Evolutionary conservation across 495 filamentous ascomycete species (phyloP), one percentile per base, ranked within the genome.

Genomic region (Podospora conica): DNA sequence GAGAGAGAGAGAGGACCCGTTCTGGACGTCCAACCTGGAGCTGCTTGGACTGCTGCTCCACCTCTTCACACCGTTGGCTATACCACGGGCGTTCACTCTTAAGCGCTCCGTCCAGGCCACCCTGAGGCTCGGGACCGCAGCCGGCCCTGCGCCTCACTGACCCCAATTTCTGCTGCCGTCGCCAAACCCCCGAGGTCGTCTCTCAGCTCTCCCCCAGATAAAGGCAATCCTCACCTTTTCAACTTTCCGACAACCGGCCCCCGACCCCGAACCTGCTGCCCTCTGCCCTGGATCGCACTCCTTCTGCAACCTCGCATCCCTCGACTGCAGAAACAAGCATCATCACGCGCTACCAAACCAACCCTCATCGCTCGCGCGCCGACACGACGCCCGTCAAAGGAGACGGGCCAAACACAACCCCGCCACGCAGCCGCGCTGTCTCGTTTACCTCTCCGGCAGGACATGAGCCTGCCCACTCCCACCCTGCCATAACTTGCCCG

Each of bases 101-200:
- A 65, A 63, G 69, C 69, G 66, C 69, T 68, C 61, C 58, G 55
- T 58, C 57, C 57, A 64, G 63, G 54, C 28, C 63, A 55, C 53
- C 61, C 61, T 62, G 60, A 65, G 63, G 64, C 58, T 66, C 63
- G 67, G 67, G 66, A 69, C 53, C 70, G 67, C 70, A 71, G 70
- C 70, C 67, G 61, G 61, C 55, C 61, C 70, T 71, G 70, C 70
- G 70, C 70, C 70, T 71, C 70, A 53, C 62, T 48, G 40, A 48
- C 70, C 69, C 67, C 66, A 63, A 66, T 68, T 65, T 69, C 64
- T 24, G 61, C 57, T 31, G 29, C 63, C 53, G 27, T 58, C 61
- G 61, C 58, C 65, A 23, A 48, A 57, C 25, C 54, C 61, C 63
- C 63, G 48, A 58, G 55, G 20, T 55, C 63, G 22, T 21, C 54